Base-by-base conservation (phyloP, 2,329 filamentous ascomycete species). In the Fonsecaea multimorphosa region DNA sequence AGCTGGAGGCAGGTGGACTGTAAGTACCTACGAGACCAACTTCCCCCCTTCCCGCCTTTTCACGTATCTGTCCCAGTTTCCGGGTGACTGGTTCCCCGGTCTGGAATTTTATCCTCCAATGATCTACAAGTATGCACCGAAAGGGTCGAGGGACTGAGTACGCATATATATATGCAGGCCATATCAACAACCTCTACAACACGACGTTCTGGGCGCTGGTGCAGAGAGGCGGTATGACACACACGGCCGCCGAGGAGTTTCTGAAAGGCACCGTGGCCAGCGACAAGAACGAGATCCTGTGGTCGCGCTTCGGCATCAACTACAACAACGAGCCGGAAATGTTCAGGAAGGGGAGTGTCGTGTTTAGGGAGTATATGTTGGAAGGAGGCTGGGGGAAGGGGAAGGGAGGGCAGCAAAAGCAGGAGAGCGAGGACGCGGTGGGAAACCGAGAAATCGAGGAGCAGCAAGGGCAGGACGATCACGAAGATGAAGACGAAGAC, bases 181-280 rank as follows among this genome's bases (percentile, higher is more conserved):
- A 99, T 76, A 96, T 99, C 73, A 99, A 99, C 78, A 99, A 99
- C 74, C 85, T 99, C 3, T 99, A 97, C 79, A 99, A 99, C 76
- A 99, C 95, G 0, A 92, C 92, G 0, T 98, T 98, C 77, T 99
- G 95, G 95, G 84, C 89, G 0, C 82, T 99, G 73, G 90, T 98
- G 24, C 87, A 92, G 69, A 82, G 87, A 55, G 93, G 91, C 1
- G 91, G 89, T 0, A 85, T 95, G 81, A 88, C 86, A 59, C 86
- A 87, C 32, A 89, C 88, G 58, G 90, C 92, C 65, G 95, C 95
- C 0, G 94, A 98, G 76, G 86, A 90, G 74, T 86, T 87, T 65
- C 84, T 99, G 52, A 89, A 91, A 72, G 93, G 94, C 2, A 96
- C 93, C 0, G 79, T 96, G 1, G 87, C 93, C 2, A 84, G 87